Conservation (phyloP, 495 filamentous ascomycete species). For the Chaetomium cochliodes region DNA sequence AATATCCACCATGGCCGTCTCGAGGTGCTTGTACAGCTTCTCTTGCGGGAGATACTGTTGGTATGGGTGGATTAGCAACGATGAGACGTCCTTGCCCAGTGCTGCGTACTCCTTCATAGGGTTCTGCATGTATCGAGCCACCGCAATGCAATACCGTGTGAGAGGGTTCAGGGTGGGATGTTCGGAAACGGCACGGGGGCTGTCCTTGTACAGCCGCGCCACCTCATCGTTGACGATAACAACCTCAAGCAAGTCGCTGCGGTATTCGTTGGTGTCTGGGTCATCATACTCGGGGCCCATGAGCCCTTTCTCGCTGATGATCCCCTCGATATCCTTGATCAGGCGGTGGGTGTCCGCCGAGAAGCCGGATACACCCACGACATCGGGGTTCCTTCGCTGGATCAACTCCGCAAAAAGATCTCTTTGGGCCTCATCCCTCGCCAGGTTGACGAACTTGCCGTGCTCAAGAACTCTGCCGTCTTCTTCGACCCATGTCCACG, state of each 20-base stretch:
- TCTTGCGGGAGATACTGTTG: conserved; percentile 86
- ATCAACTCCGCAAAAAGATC: conserved; percentile 71
- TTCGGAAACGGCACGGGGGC: conserved; percentile 73
- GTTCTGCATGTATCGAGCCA: conserved; percentile 88
- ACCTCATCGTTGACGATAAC: conserved; percentile 95
- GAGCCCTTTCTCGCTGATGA: conserved; percentile 72
- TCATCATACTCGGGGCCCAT: conserved; percentile 71
- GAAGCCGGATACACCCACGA: conserved; percentile 86
- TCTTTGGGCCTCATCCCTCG: conserved; percentile 64
- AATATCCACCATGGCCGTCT: conserved; percentile 95
- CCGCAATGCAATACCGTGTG: conserved; percentile 80
- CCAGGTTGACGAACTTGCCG: conserved; percentile 77
- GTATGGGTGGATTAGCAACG: conserved; percentile 81
- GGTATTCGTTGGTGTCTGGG: conserved; percentile 58
- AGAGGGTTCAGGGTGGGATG: conserved; percentile 74
- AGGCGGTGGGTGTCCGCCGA: conserved; percentile 83
- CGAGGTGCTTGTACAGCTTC: conserved; percentile 77
- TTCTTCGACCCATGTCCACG: conserved; percentile 91
- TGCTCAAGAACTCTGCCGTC: conserved; percentile 85
- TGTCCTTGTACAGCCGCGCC: conserved; percentile 88
- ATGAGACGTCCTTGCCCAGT: conserved; percentile 80
- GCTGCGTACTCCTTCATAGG: conserved; percentile 95
- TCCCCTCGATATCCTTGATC: conserved; percentile 69
- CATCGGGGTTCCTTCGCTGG: conserved; percentile 76
- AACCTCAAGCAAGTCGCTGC: conserved; percentile 75